A percentile compares a stretch with the other conserved stretches of the same genome.
Conservation (phyloP, 2,329 filamentous ascomycete genomes). For the Berkeleyomyces basicola region DNA sequence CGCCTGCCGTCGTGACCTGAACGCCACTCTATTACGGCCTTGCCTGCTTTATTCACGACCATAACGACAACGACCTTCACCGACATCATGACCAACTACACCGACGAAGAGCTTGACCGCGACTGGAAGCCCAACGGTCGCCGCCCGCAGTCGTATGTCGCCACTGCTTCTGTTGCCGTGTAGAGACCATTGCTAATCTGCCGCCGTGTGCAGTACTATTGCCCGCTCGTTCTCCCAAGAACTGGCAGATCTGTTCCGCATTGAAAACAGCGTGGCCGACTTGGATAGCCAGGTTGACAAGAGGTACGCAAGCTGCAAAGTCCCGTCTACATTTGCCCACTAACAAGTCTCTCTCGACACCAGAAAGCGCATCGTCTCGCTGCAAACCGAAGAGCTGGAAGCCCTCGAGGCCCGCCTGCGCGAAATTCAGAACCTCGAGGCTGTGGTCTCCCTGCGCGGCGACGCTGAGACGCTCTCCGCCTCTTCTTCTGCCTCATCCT, state of each 20-base stretch:
- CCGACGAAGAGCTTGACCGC: conserved; percentile 52
- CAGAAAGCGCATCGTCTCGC: conserved; percentile 66
- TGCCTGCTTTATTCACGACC: neutral
- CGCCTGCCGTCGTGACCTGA: neutral
- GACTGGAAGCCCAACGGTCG: conserved; percentile 66
- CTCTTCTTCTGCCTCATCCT: conserved; percentile 7
- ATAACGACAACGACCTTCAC: conserved; percentile 1
- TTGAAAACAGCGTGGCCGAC: conserved; percentile 60
- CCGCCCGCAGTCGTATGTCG: conserved; percentile 68
- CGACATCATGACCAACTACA: conserved; percentile 24
- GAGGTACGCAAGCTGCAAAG: conserved; percentile 43
- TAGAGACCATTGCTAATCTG: conserved; percentile 8
- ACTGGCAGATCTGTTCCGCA: conserved; percentile 75
- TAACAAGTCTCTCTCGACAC: neutral
- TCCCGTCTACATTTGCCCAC: conserved; percentile 1
- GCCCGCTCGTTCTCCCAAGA: conserved; percentile 75
- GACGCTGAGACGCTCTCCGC: conserved; percentile 13
- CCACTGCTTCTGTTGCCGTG: neutral
- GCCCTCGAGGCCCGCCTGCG: conserved; percentile 68
- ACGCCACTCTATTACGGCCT: neutral
- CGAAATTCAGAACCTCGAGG: conserved; percentile 74
- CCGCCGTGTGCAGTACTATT: conserved; percentile 47
- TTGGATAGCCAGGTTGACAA: conserved; percentile 61
- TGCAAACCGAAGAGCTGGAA: conserved; percentile 65
- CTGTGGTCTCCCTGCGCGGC: conserved; percentile 39